These are phyloP conservation scores for Hortiboletus campestris DNA, from an alignment of 768 basidiomycete genomes.

Conservation along the genomic window DNA sequence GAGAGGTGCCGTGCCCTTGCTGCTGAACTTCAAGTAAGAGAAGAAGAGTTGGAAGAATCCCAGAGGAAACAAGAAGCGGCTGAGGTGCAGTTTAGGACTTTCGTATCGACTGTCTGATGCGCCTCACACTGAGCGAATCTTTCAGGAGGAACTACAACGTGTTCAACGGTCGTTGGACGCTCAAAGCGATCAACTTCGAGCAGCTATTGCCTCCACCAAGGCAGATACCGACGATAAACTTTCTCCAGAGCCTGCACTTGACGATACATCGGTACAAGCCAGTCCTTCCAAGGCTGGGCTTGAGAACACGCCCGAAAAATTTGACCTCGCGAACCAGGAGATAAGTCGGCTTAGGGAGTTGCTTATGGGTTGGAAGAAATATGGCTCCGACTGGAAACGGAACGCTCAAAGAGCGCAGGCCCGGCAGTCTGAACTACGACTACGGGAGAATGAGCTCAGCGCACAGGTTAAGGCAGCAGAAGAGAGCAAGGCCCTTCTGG, in stretches of 20 bases:
- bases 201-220: constrained; percentile 11
- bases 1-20: constrained; percentile 19
- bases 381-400: constrained; percentile 25
- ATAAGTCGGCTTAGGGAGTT: constrained; percentile 19
- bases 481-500: constrained; percentile 3
- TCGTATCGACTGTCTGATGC: not conserved
- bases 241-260: constrained; percentile 2
- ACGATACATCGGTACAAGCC: constrained; percentile 3
- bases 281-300: constrained; percentile 1
- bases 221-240: not conserved
- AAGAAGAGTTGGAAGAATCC: constrained; percentile 18
- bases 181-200: constrained; percentile 20
- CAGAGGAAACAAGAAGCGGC: constrained; percentile 11
- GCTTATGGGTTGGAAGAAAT: constrained; percentile 24
- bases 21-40: constrained; percentile 19
- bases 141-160: constrained; percentile 21
- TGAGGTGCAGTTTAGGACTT: constrained; percentile 20
- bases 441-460: constrained; percentile 8
- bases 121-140: constrained; percentile 5
- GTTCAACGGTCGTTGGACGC: constrained; percentile 14
- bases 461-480: constrained; percentile 12
- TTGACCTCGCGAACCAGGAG: constrained; percentile 16
- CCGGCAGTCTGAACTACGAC: constrained; percentile 12
- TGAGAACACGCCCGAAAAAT: constrained; percentile 9
- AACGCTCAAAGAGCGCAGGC: constrained; percentile 15